Percentiles rank a stretch among this genome's conserved stretches.
Conservation (phyloP, 805 yeast species). For the Komagataella pseudopastoris region DNA sequence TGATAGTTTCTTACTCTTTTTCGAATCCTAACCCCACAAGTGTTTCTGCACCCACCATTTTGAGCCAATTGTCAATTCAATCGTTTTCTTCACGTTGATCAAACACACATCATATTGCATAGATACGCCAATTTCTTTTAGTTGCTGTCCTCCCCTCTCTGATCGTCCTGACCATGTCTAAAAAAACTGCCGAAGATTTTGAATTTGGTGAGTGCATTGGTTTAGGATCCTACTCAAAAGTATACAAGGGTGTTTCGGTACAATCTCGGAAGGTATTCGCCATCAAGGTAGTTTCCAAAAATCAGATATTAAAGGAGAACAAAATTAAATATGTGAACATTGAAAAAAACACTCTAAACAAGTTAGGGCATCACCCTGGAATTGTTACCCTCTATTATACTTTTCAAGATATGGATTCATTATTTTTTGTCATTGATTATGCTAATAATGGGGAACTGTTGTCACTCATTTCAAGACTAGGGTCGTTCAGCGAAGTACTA, state of each 20-base stretch:
- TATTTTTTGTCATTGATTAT: slow-evolving; percentile 86
- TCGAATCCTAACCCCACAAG: background rate
- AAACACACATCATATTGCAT: background rate
- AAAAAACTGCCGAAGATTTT: slow-evolving; percentile 67
- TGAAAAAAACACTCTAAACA: slow-evolving; percentile 79
- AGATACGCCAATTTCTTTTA: background rate
- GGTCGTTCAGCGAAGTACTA: slow-evolving; percentile 64
- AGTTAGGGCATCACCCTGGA: slow-evolving; percentile 89
- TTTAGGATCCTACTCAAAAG: slow-evolving; percentile 94
- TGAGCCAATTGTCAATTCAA: background rate
- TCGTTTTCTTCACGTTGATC: background rate
- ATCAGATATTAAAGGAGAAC: slow-evolving; percentile 87
- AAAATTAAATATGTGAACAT: slow-evolving; percentile 93
- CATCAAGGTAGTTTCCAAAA: slow-evolving; percentile 79
- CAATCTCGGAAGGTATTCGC: slow-evolving; percentile 73
- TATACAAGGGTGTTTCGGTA: slow-evolving; percentile 71
- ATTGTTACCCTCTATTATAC: slow-evolving; percentile 86
- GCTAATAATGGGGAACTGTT: slow-evolving; percentile 94
- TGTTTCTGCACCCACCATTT: background rate
- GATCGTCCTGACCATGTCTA: slow-evolving; percentile 12
- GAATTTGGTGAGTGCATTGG: slow-evolving; percentile 83
- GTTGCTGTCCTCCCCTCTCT: background rate
- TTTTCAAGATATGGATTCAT: slow-evolving; percentile 79
- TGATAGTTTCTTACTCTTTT: background rate
- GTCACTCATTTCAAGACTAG: slow-evolving; percentile 61